These are phyloP conservation scores for Camelina hispida DNA, from an alignment of 345 rosid species.

Conservation along the genomic window DNA sequence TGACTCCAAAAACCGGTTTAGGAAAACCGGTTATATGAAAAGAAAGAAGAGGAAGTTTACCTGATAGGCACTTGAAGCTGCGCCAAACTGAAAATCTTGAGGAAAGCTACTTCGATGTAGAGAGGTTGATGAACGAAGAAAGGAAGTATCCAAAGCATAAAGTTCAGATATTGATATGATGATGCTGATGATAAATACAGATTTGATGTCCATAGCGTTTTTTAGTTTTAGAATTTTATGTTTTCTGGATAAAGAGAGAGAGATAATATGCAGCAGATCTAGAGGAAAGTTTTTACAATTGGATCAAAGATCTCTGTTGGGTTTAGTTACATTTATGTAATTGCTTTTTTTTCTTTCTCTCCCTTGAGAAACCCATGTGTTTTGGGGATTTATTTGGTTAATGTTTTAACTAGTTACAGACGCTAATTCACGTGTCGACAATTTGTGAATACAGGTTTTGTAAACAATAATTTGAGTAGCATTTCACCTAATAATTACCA, in stretches of 20 bases:
- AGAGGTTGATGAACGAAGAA: conserved; percentile 7
- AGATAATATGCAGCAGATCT: neutral
- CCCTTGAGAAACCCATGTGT: neutral
- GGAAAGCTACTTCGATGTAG: conserved; percentile 25
- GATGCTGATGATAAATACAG: neutral
- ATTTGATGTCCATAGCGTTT: conserved; percentile 14
- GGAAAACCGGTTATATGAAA: neutral
- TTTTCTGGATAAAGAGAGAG: neutral
- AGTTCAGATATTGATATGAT: conserved; percentile 2
- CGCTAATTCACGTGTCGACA: neutral
- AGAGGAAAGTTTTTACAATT: neutral
- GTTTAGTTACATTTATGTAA: neutral
- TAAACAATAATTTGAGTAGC: neutral
- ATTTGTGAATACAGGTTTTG: neutral
- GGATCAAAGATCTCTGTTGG: conserved; percentile 3
- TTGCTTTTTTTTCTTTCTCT: neutral
- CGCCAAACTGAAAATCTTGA: conserved; percentile 19
- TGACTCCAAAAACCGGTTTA: neutral
- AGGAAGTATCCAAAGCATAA: conserved; percentile 5
- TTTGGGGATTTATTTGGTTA: neutral
- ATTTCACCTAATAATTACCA: neutral
- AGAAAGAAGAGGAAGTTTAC: neutral
- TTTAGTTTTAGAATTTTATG: neutral
- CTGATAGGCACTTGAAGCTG: conserved; percentile 35
- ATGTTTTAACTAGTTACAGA: neutral